Conservation (phyloP, 805 yeast genomes). For the Torulaspora gathmanii region DNA sequence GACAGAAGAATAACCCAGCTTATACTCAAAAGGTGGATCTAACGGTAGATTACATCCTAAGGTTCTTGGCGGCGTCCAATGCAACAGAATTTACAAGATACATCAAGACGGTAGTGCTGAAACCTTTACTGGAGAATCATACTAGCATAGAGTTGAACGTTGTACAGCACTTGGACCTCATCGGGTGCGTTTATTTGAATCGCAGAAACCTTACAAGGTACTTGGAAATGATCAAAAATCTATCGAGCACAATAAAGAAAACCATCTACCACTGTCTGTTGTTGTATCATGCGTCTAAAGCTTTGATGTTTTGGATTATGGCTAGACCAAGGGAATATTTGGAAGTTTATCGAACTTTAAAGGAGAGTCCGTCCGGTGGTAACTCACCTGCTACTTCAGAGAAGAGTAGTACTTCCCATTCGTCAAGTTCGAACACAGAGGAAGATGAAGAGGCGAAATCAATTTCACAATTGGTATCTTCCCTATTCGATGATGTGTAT, state of each 20-base stretch:
- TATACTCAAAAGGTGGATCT: slow-evolving; percentile 18
- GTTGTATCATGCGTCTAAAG: slow-evolving; percentile 43
- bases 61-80: slow-evolving; percentile 50
- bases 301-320: slow-evolving; percentile 47
- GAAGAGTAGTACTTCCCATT: not conserved
- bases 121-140: slow-evolving; percentile 34
- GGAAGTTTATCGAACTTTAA: slow-evolving; percentile 15
- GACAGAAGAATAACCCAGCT: slow-evolving; percentile 11
- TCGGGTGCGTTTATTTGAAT: slow-evolving; percentile 42
- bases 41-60: slow-evolving; percentile 34
- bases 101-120: slow-evolving; percentile 17
- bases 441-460: slow-evolving; percentile 14
- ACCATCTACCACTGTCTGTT: slow-evolving; percentile 45
- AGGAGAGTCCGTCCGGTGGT: not conserved
- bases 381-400: not conserved
- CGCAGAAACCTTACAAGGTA: slow-evolving; percentile 36
- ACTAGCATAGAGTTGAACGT: slow-evolving; percentile 35
- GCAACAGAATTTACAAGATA: slow-evolving; percentile 40
- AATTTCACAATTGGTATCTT: slow-evolving; percentile 17
- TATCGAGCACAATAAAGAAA: slow-evolving; percentile 39
- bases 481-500: slow-evolving; percentile 27
- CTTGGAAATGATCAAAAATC: slow-evolving; percentile 38
- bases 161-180: slow-evolving; percentile 40
- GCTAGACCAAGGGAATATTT: slow-evolving; percentile 46
- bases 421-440: not conserved